A percentile compares a stretch with the other conserved stretches of the same genome.
Conservation (phyloP, 441 rosid species). For the Populus hybrid region DNA sequence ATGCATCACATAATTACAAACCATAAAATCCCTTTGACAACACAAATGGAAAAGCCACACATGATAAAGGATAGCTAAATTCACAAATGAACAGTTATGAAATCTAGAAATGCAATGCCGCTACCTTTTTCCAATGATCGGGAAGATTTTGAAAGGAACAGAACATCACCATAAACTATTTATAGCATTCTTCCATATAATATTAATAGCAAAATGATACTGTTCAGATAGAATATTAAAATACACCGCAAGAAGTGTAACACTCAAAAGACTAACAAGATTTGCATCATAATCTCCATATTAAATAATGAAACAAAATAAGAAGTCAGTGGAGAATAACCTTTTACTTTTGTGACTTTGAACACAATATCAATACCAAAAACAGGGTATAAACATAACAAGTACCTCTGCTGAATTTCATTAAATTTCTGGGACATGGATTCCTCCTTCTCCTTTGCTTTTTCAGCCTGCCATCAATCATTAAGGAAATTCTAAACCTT, state of each 20-base stretch:
- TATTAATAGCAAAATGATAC: not conserved
- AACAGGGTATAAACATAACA: conserved; percentile 1
- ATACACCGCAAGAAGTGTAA: not conserved
- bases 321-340: not conserved
- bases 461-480: conserved; percentile 70
- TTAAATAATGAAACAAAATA: not conserved
- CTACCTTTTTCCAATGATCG: not conserved
- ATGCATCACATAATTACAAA: not conserved
- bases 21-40: not conserved
- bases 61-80: not conserved
- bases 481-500: conserved; percentile 10
- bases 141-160: not conserved
- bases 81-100: not conserved
- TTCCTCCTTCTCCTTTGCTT: conserved; percentile 92
- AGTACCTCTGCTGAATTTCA: conserved; percentile 63
- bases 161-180: not conserved
- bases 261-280: not conserved
- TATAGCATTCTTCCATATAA: not conserved
- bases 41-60: not conserved
- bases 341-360: not conserved
- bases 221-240: not conserved
- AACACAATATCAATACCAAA: not conserved
- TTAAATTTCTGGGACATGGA: conserved; percentile 52
- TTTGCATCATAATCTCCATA: not conserved
- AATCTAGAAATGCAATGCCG: not conserved